Percentiles rank a stretch among this genome's conserved stretches.
Evolutionary conservation across 2,329 filamentous ascomycete species (phyloP).

Genomic region (Cladosporium sphaerospermum): DNA sequence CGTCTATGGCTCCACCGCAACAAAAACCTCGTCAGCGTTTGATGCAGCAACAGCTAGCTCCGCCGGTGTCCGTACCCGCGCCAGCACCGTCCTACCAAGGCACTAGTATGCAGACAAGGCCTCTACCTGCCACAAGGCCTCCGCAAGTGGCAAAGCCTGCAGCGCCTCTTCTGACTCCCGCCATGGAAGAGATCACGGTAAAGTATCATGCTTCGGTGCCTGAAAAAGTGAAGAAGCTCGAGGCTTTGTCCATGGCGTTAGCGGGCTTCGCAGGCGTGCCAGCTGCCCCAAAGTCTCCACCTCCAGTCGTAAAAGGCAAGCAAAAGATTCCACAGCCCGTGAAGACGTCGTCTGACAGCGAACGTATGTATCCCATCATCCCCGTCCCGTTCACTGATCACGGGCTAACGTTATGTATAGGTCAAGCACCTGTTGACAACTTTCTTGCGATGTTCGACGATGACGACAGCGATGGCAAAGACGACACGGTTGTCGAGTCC

Average conservation of each 20-base stretch:
- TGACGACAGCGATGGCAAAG: constrained; percentile 13
- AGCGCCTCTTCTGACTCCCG: background rate
- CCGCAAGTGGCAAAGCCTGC: background rate
- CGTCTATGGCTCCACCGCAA: background rate
- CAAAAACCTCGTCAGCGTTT: background rate
- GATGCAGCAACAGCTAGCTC: background rate
- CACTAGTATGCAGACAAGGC: background rate
- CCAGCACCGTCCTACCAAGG: background rate
- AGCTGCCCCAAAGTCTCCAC: background rate
- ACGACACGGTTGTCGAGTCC: background rate
- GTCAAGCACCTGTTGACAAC: constrained; percentile 17
- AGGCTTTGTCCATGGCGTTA: constrained; percentile 21
- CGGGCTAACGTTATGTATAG: background rate
- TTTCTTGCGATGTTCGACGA: constrained; percentile 22
- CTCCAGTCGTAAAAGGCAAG: background rate
- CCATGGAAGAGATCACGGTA: constrained; percentile 7
- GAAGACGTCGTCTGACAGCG: background rate
- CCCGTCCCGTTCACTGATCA: too few relatives aligned
- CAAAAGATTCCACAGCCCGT: constrained; percentile 6
- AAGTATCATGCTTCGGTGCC: constrained; percentile 13
- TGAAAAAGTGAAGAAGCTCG: constrained; percentile 23
- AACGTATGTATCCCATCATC: too few relatives aligned
- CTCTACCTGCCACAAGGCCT: background rate
- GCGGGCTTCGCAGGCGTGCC: constrained; percentile 25
- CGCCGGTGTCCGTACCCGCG: background rate